Percentiles rank a stretch among this genome's conserved stretches.
phyloP scores from a whole-genome alignment of 768 basidiomycete species.

The Leccinum arenicola region DNA sequence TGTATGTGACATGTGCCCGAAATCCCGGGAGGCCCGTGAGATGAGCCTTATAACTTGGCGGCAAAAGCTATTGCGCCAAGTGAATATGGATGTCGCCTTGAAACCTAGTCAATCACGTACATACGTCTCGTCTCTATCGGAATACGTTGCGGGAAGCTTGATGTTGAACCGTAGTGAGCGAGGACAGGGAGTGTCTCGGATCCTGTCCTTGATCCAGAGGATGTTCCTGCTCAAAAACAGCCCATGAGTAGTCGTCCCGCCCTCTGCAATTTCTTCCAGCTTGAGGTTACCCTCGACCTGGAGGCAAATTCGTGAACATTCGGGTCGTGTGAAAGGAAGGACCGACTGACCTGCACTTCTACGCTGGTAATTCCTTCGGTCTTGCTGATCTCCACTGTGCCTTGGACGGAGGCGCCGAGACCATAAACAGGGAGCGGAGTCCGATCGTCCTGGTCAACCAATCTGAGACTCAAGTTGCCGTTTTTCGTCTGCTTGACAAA shows the following conservation, averaged over 20 bases:
- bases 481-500: constrained; percentile 61
- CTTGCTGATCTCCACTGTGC: constrained; percentile 53
- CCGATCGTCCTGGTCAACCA: constrained; percentile 52
- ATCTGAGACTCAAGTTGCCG: constrained; percentile 48
- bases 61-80: constrained; percentile 48
- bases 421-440: constrained; percentile 58
- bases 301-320: not conserved
- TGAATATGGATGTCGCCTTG: constrained; percentile 2
- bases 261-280: constrained; percentile 63
- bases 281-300: constrained; percentile 62
- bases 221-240: constrained; percentile 50
- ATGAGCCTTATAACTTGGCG: constrained; percentile 67
- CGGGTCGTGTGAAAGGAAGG: not conserved
- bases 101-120: constrained; percentile 38
- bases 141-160: constrained; percentile 56
- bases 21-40: constrained; percentile 74
- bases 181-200: constrained; percentile 46
- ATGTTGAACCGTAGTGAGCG: constrained; percentile 50
- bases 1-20: constrained; percentile 61
- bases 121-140: constrained; percentile 53
- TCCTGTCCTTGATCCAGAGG: constrained; percentile 56
- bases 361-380: constrained; percentile 55
- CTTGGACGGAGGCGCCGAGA: constrained; percentile 48
- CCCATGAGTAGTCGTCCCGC: constrained; percentile 52
- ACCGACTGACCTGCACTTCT: constrained; percentile 54